phyloP scores from a whole-genome alignment of 1,284 basidiomycete genomes.

The Volvariella volvacea region DNA sequence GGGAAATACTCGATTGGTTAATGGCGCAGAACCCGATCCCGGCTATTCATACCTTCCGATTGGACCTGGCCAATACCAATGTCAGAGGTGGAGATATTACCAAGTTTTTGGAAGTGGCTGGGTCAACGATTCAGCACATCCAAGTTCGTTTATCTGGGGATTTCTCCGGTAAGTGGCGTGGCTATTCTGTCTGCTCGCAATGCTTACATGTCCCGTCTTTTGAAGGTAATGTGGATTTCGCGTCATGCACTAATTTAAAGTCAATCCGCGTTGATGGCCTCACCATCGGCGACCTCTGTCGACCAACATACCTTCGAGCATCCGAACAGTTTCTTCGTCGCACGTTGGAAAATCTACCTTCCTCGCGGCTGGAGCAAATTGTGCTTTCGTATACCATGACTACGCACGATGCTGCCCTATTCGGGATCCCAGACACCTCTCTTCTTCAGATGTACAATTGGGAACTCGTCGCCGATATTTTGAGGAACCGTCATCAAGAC shows the following conservation, averaged over 20 bases:
- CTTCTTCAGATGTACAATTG: neutral
- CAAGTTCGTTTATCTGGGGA: neutral
- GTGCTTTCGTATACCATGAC: neutral
- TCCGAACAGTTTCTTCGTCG: neutral
- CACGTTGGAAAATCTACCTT: neutral
- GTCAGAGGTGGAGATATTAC: neutral
- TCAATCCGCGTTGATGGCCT: neutral
- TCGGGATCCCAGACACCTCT: neutral
- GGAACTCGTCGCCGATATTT: neutral
- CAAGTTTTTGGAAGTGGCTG: neutral
- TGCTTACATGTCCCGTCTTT: neutral
- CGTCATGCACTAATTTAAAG: neutral
- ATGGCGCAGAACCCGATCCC: constrained; percentile 16
- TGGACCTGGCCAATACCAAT: neutral
- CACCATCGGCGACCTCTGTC: neutral
- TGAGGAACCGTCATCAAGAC: too few species aligned
- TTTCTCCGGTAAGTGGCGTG: neutral
- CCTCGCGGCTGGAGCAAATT: neutral
- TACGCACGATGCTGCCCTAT: neutral
- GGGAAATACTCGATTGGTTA: constrained; percentile 17
- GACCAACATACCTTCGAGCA: neutral
- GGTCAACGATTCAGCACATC: neutral
- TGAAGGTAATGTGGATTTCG: neutral
- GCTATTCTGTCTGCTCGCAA: neutral
- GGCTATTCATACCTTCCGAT: constrained; percentile 9